phyloP scores from a whole-genome alignment of 75 land plant genomes.

The Ceratopteris richardii region DNA sequence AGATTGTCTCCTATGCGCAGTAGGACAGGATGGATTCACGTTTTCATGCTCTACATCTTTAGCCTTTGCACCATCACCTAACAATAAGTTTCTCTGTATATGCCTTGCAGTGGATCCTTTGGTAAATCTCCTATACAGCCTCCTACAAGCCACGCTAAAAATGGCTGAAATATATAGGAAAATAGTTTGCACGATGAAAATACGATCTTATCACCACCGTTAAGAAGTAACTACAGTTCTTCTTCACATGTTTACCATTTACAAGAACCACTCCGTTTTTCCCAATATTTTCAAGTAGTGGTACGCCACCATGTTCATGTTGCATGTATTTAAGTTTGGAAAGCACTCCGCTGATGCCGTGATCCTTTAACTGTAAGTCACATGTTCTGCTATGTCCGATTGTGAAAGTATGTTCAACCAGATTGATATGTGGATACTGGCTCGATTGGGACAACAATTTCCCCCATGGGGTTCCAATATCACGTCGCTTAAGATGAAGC shows the following conservation, averaged over 20 bases:
- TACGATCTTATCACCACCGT: constrained; percentile 61
- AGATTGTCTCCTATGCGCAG: constrained; percentile 1
- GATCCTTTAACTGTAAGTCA: constrained; percentile 40
- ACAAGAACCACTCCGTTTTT: constrained; percentile 53
- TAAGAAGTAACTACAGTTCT: constrained; percentile 1
- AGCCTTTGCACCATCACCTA: background rate
- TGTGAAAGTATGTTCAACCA: constrained; percentile 34
- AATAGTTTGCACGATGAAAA: constrained; percentile 39
- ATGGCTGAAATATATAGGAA: constrained; percentile 82
- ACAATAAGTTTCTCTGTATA: background rate
- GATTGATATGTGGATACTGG: constrained; percentile 35
- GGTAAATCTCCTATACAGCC: background rate
- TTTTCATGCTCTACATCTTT: background rate
- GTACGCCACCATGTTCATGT: constrained; percentile 25
- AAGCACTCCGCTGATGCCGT: constrained; percentile 27
- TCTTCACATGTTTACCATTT: constrained; percentile 9
- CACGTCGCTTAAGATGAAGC: constrained; percentile 4
- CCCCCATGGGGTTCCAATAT: constrained; percentile 35
- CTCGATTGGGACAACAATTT: constrained; percentile 45
- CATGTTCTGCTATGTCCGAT: constrained; percentile 46
- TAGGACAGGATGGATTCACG: background rate
- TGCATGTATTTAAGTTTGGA: constrained; percentile 42
- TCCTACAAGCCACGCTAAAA: constrained; percentile 8
- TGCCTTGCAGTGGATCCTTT: background rate
- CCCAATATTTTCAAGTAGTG: constrained; percentile 45